A percentile compares a stretch with the other conserved stretches of the same genome.
phyloP scores from a whole-genome alignment of 1,139 yeast species.

The Geotrichum restrictum region DNA sequence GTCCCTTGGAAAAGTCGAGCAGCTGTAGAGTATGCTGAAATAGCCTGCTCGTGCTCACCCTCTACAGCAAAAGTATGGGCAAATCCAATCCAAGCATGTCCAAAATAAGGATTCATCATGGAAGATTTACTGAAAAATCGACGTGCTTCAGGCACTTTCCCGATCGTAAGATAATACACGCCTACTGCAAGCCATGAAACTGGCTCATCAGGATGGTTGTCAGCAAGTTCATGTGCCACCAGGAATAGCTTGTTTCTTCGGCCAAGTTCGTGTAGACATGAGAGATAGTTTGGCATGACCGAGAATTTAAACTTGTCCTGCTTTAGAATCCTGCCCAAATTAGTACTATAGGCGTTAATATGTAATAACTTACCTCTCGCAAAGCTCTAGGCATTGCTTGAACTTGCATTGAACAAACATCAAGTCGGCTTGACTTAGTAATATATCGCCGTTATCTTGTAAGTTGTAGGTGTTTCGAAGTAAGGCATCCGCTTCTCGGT shows the following conservation, averaged over 20 bases:
- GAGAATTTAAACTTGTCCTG: constrained; percentile 68
- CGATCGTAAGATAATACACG: constrained; percentile 74
- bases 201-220: constrained; percentile 74
- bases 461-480: constrained; percentile 70
- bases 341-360: background rate
- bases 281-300: constrained; percentile 69
- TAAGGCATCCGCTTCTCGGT: constrained; percentile 62
- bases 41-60: constrained; percentile 98
- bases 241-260: constrained; percentile 77
- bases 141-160: constrained; percentile 76
- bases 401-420: constrained; percentile 75
- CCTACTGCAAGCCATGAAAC: constrained; percentile 94
- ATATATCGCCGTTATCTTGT: constrained; percentile 63
- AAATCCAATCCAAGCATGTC: constrained; percentile 97
- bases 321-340: constrained; percentile 40
- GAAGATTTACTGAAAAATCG: constrained; percentile 88
- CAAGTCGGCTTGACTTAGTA: constrained; percentile 67
- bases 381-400: constrained; percentile 67
- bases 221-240: constrained; percentile 82
- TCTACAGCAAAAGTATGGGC: constrained; percentile 97
- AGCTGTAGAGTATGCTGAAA: constrained; percentile 94
- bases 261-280: constrained; percentile 82
- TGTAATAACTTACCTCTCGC: constrained; percentile 50
- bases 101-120: constrained; percentile 80
- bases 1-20: constrained; percentile 92